phyloP scores from a whole-genome alignment of 169 alveolate species.

The Babesia ovata region DNA sequence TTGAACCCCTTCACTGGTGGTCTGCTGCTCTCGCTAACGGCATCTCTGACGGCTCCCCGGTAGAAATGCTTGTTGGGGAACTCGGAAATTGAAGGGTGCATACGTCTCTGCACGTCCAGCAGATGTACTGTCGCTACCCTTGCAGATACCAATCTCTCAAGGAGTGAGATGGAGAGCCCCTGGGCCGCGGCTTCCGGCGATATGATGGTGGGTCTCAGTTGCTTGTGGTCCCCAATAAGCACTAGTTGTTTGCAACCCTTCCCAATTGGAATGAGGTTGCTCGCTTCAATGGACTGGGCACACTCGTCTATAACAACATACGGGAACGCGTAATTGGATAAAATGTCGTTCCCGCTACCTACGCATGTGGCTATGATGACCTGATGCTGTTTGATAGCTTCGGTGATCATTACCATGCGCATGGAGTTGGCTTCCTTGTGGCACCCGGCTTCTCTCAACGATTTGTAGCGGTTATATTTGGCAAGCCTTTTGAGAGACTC shows the following conservation, averaged over 20 bases:
- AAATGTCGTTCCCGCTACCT: slow-evolving; percentile 85
- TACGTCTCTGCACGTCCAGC: slow-evolving; percentile 91
- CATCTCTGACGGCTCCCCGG: slow-evolving; percentile 72
- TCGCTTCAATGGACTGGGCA: slow-evolving; percentile 79
- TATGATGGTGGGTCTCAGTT: slow-evolving; percentile 96
- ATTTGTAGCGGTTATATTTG: slow-evolving; percentile 64
- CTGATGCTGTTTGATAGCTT: slow-evolving; percentile 74
- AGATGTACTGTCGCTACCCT: slow-evolving; percentile 77
- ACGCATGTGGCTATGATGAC: slow-evolving; percentile 87
- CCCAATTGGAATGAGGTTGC: slow-evolving; percentile 78
- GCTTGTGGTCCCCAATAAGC: slow-evolving; percentile 95
- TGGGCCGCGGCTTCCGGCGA: slow-evolving; percentile 82
- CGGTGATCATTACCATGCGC: slow-evolving; percentile 62
- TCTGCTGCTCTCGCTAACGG: slow-evolving; percentile 53
- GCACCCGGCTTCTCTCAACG: slow-evolving; percentile 57
- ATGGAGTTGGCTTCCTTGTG: slow-evolving; percentile 78
- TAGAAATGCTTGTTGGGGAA: slow-evolving; percentile 92
- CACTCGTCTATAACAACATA: slow-evolving; percentile 86
- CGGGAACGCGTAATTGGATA: slow-evolving; percentile 74
- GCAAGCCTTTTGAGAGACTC: slow-evolving; percentile 71
- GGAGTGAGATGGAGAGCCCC: slow-evolving; percentile 84
- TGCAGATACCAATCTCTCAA: slow-evolving; percentile 84
- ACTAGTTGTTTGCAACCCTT: slow-evolving; percentile 87
- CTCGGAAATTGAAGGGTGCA: slow-evolving; percentile 95
- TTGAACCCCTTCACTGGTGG: slow-evolving; percentile 64